These are phyloP conservation scores for Filosporella fistucella DNA, from an alignment of 495 filamentous ascomycete genomes.

Conservation along the genomic window DNA sequence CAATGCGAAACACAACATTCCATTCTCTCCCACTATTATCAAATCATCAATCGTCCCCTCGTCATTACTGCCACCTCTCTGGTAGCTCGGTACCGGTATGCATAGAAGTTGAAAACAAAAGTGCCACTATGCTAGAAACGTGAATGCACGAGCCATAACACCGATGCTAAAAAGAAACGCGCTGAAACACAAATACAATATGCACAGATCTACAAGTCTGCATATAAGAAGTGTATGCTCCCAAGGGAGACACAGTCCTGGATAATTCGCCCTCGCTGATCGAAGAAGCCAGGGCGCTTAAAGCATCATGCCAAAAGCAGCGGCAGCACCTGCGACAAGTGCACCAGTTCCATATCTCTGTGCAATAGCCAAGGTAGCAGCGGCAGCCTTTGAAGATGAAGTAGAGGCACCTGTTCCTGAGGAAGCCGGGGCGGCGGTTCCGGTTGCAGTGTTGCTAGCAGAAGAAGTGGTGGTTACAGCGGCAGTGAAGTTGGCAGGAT, in stretches of 20 bases:
- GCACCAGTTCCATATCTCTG: conserved; percentile 31
- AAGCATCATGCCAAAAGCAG: conserved; percentile 29
- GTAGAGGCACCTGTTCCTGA: conserved; percentile 14
- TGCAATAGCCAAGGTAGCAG: conserved; percentile 25
- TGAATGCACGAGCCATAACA: conserved; percentile 23
- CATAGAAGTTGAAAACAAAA: background rate
- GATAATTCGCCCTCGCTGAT: background rate
- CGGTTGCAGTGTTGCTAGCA: conserved; percentile 18
- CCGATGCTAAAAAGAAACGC: conserved; percentile 25
- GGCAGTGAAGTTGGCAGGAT: conserved; percentile 30
- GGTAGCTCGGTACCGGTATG: background rate
- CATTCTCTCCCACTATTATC: conserved; percentile 1
- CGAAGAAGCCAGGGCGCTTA: conserved; percentile 2
- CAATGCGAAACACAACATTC: no score
- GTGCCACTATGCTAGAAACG: conserved; percentile 15
- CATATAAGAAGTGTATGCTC: background rate
- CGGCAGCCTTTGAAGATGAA: conserved; percentile 14
- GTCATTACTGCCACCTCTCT: background rate
- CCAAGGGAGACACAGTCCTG: background rate
- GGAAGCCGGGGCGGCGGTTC: conserved; percentile 14
- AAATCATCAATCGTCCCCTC: background rate
- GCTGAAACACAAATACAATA: conserved; percentile 21
- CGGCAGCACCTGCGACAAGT: conserved; percentile 31
- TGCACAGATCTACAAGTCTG: conserved; percentile 13
- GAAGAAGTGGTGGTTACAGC: conserved; percentile 18